A percentile compares a stretch with the other conserved stretches of the same genome.
Evolutionary conservation across 495 filamentous ascomycete genomes (phyloP).

Genomic region (Aeminium ludgeri): DNA sequence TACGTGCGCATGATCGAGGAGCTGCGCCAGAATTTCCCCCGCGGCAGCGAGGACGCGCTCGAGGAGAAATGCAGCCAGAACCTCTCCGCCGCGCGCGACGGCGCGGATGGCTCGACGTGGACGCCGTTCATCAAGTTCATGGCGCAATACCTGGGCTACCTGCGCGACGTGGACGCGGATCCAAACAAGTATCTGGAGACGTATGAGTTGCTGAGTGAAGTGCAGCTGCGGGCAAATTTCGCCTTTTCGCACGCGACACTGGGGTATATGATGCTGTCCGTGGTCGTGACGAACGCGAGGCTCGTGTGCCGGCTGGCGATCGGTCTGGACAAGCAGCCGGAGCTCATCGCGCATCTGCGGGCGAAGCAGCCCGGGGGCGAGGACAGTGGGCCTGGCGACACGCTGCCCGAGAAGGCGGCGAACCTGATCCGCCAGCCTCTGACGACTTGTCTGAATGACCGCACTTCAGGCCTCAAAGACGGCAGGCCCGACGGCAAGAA

Average conservation of each 20-base stretch:
- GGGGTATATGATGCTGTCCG: conserved; percentile 61
- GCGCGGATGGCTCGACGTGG: conserved; percentile 50
- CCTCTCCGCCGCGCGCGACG: conserved; percentile 37
- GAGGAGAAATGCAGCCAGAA: conserved; percentile 38
- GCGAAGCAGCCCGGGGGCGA: conserved; percentile 24
- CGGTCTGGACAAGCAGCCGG: conserved; percentile 56
- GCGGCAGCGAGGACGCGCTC: conserved; percentile 34
- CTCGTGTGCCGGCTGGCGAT: conserved; percentile 66
- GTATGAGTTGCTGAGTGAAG: conserved; percentile 51
- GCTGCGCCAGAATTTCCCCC: conserved; percentile 39
- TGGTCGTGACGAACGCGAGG: conserved; percentile 57
- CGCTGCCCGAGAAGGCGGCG: conserved; percentile 66
- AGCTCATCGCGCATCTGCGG: conserved; percentile 43
- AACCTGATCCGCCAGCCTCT: conserved; percentile 82
- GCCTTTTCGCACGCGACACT: conserved; percentile 62
- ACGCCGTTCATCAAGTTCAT: conserved; percentile 59
- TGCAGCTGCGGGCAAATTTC: conserved; percentile 54
- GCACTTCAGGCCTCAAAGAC: conserved; percentile 24
- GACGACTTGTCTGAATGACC: conserved; percentile 75
- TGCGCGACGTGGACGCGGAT: conserved; percentile 49
- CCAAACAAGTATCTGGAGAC: conserved; percentile 57
- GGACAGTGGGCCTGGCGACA: conserved; percentile 44
- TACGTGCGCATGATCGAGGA: conserved; percentile 53
- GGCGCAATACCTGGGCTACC: conserved; percentile 59
- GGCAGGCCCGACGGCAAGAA: conserved; percentile 66